phyloP scores from a whole-genome alignment of 1,284 basidiomycete species.

The Megacollybia platyphylla region DNA sequence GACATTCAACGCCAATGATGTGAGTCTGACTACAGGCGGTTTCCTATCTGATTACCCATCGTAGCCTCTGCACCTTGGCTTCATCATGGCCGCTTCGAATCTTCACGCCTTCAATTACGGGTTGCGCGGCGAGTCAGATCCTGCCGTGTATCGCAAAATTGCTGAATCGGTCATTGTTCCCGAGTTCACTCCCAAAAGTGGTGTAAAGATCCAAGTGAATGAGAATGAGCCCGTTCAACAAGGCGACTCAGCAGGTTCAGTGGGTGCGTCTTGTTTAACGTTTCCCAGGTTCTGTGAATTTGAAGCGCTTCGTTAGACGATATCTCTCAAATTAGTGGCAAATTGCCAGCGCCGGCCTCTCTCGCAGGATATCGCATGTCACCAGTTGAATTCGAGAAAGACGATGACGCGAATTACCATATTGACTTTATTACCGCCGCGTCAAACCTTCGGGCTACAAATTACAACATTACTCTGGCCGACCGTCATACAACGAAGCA shows the following conservation, averaged over 20 bases:
- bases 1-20: constrained; percentile 77
- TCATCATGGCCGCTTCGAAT: constrained; percentile 91
- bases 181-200: constrained; percentile 87
- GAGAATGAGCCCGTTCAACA: constrained; percentile 82
- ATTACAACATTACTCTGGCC: constrained; percentile 85
- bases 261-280: neutral
- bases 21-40: constrained; percentile 24
- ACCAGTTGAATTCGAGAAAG: constrained; percentile 98
- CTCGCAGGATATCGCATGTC: constrained; percentile 90
- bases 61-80: constrained; percentile 79
- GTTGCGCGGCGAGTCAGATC: constrained; percentile 81
- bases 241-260: constrained; percentile 16
- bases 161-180: constrained; percentile 82
- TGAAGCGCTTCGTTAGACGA: constrained; percentile 25
- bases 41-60: neutral
- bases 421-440: constrained; percentile 99
- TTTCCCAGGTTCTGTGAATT: neutral
- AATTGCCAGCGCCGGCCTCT: constrained; percentile 79
- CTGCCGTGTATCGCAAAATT: constrained; percentile 72
- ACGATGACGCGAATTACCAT: constrained; percentile 96
- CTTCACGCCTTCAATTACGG: constrained; percentile 98
- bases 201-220: constrained; percentile 90
- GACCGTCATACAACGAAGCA: constrained; percentile 96
- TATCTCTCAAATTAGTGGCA: constrained; percentile 41
- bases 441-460: constrained; percentile 93